Base-by-base conservation (phyloP, 306 rosid species). In the Acacia crassicarpa region DNA sequence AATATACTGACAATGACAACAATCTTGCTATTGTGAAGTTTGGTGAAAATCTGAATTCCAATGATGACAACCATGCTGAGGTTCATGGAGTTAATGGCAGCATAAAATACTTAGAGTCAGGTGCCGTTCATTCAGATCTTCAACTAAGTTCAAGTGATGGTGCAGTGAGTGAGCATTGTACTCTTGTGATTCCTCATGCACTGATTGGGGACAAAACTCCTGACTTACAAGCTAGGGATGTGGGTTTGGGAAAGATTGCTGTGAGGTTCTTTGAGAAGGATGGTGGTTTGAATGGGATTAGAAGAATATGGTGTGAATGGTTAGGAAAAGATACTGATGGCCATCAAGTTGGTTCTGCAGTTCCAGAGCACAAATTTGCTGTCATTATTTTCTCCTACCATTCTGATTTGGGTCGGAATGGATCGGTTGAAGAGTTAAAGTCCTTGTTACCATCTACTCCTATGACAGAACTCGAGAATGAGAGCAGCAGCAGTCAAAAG, bases 271-370 rank as follows among this genome's bases (percentile, higher is more conserved):
- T 33, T 58, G 91, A 91, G 85, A 90, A 88, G 72, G 89, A 77
- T 78, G 74, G 74, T 20, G 35, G 85, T 4, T 83, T 70, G 27
- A 81, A 27, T 84, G 91, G 89, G 54, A 79, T 91, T 72, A 83
- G 84, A 82, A 88, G 97, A 81, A 86, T 95, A 71, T 95, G 99
- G 99, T 95, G 99, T 32, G 98, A 95, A 84, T 95, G 99, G 99
- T 81, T 93, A 78, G 98, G 97, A 63, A 79, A 85, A 80, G 84
- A 74, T 72, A 38, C 51, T 67, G n/a, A 43, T 25, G 88, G 16
- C 63, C 77, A 80, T 45, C 87, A 79, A 30, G 78, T 82, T 63
- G 74, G 67, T 20, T 22, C 38, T 40, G 78, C 82, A 78, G 83
- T 87, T 84, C 88, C 90, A 67, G 87, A 80, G 84, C 97, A 90